Evolutionary conservation across 2,329 filamentous ascomycete species (phyloP), one percentile per base, ranked within the genome.

Genomic region (Dryadomyces quercus-mongolicae): DNA sequence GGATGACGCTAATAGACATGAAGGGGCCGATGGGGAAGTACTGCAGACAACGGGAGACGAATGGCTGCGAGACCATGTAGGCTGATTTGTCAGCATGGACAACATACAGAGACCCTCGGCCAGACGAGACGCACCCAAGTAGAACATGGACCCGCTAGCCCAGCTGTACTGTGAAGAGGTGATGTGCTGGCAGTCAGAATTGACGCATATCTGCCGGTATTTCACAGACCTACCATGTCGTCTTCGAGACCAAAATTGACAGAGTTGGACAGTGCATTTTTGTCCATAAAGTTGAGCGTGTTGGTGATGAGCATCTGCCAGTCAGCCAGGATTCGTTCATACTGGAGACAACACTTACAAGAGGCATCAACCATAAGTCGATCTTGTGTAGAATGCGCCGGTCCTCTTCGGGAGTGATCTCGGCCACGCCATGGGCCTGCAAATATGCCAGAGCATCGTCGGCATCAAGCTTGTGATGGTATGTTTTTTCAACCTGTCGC

Each of bases 21-120:
- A 64, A 60, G 49, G 66, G 69, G 20, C 66, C 68, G 15, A 70
- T 60, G 8, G 67, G 67, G 42, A 69, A 63, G n/a, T 59, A 60
- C 54, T 68, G 66, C n/a, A 69, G 58, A 0, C 68, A 55, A 18
- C 55, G 60, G n/a, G 62, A 62, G 20, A 51, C 51, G 16, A 54
- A 15, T 6, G 51, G 51, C 36, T 54, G 49, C 2, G 52, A 54
- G 12, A 56, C 49, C n/a, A 54, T 20, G 44, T 53, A 54, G 34
- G 46, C 46, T 51, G 47, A 1, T 16, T 7, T 21, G 38, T 47
- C 15, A 51, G 43, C 16, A 22, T 8, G 13, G 31, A 16, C 21
- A 22, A 47, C 13, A 10, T 12, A 7, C 13, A 16, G n/a, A 8
- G 13, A 21, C 20, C 18, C 20, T 8, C 4, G 2, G 15, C 16